Percentiles rank a stretch among this genome's conserved stretches.
phyloP scores from a whole-genome alignment of 1,139 yeast species.

The Arxiozyma slooffiae region DNA sequence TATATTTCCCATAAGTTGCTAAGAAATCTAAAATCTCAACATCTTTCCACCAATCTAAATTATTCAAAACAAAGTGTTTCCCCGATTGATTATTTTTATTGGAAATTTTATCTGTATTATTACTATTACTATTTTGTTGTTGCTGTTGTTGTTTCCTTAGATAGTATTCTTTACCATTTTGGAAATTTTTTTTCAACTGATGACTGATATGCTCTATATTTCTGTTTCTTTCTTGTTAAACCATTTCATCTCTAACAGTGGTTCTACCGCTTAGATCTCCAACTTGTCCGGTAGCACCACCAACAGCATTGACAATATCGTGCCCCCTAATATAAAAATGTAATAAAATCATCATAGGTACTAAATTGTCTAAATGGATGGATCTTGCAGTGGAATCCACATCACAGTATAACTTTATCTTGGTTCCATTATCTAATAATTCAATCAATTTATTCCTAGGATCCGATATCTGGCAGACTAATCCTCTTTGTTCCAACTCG shows the following conservation, averaged over 20 bases:
- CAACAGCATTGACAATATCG: conserved; percentile 69
- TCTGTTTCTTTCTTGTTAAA: conserved; percentile 39
- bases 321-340: conserved; percentile 85
- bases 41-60: conserved; percentile 78
- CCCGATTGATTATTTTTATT: conserved; percentile 29
- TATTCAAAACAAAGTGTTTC: conserved; percentile 43
- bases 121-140: conserved; percentile 36
- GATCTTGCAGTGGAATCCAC: conserved; percentile 95
- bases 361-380: conserved; percentile 78
- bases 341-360: conserved; percentile 75
- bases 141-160: conserved; percentile 32
- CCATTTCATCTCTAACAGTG: conserved; percentile 60
- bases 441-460: conserved; percentile 19
- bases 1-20: conserved; percentile 65
- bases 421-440: conserved; percentile 24
- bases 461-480: conserved; percentile 30
- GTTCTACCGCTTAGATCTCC: conserved; percentile 95
- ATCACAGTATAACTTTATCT: conserved; percentile 71
- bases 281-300: conserved; percentile 96
- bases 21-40: conserved; percentile 69
- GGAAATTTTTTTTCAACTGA: conserved; percentile 56
- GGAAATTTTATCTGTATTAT: background rate
- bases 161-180: conserved; percentile 55
- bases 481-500: conserved; percentile 28
- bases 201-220: conserved; percentile 51